Conservation (phyloP, 2,329 filamentous ascomycete species). For the Trichoderma arundinaceum region DNA sequence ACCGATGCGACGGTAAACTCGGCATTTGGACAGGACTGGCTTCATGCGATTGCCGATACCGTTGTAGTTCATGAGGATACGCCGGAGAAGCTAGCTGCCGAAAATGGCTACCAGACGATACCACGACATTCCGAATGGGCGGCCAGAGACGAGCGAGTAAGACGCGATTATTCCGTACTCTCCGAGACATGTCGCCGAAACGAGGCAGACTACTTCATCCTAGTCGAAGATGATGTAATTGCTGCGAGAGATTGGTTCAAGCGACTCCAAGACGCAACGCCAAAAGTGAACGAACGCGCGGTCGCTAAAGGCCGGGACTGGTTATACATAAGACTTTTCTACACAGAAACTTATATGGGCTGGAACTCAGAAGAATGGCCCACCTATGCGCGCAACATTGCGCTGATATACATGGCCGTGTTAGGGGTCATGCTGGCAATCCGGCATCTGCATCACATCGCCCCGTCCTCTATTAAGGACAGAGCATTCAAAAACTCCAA, state of each 20-base stretch:
- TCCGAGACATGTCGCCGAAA: conserved; percentile 37
- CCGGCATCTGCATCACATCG: conserved; percentile 13
- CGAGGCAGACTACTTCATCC: conserved; percentile 39
- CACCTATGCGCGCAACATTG: conserved; percentile 35
- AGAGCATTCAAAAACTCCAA: conserved; percentile 21
- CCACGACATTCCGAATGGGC: conserved; percentile 30
- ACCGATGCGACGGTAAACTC: conserved; percentile 37
- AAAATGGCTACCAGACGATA: conserved; percentile 31
- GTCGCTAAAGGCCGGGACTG: conserved; percentile 35
- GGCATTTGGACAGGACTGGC: conserved; percentile 41
- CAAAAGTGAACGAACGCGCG: conserved; percentile 34
- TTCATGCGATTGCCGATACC: conserved; percentile 40
- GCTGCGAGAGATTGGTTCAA: conserved; percentile 42
- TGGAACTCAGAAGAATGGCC: conserved; percentile 46
- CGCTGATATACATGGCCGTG: conserved; percentile 35
- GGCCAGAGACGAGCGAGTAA: conserved; percentile 38
- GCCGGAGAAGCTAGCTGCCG: neutral
- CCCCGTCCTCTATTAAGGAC: neutral
- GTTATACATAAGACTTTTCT: conserved; percentile 46
- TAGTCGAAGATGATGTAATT: conserved; percentile 45
- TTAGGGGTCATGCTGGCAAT: conserved; percentile 32
- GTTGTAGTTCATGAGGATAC: conserved; percentile 39
- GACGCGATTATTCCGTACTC: conserved; percentile 40
- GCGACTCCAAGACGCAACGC: conserved; percentile 35
- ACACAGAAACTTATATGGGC: conserved; percentile 44